Evolutionary conservation across 208 protist genomes (phyloP), one percentile per base, ranked within the genome.

Genomic region (Vickermania ingenoplastis): DNA sequence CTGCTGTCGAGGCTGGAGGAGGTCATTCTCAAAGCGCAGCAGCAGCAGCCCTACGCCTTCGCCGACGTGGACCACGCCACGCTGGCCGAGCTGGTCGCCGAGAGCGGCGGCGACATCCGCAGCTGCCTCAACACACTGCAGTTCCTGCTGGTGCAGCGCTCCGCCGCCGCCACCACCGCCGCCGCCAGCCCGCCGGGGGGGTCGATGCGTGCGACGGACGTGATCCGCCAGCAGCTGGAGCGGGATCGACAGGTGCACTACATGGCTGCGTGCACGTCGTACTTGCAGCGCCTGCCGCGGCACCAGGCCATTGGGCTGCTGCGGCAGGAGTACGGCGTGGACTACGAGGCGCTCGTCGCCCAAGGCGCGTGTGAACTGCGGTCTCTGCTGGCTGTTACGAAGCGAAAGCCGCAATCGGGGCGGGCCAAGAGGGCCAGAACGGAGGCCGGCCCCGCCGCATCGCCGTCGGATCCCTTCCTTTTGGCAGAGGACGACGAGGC

Each of bases 81-180:
- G 13, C 67, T 89, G 22, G 79, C 79, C 4, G 78, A 87, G 57
- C 71, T 93, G 7, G 77, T 86, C 22, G 73, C 61, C 13, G 56
- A 57, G 45, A 86, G 81, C 53, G 67, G 77, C 36, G 86, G 86
- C 21, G 86, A 93, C 62, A 73, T 93, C 49, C 77, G 86, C n/a
- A 86, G 86, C 66, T 93, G 86, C 60, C 65, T 93, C 17, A 91
- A 93, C 69, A 89, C 83, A 4, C 75, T 93, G 41, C 86, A 93
- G 69, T 86, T 93, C 41, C 60, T 89, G 23, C 50, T 11, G 13
- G 21, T 54, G 50, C 50, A 28, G 7, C n/a, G 11, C 50, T 28
- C 13, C 50, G 24, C 50, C 13, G 5, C 50, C 13, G 24, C n/a
- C 7, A 48, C 41, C 1, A 3, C 31, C 3, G 25, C 51, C 29